Evolutionary conservation across 1,284 basidiomycete genomes (phyloP).

Genomic region (Puccinia triticina): DNA sequence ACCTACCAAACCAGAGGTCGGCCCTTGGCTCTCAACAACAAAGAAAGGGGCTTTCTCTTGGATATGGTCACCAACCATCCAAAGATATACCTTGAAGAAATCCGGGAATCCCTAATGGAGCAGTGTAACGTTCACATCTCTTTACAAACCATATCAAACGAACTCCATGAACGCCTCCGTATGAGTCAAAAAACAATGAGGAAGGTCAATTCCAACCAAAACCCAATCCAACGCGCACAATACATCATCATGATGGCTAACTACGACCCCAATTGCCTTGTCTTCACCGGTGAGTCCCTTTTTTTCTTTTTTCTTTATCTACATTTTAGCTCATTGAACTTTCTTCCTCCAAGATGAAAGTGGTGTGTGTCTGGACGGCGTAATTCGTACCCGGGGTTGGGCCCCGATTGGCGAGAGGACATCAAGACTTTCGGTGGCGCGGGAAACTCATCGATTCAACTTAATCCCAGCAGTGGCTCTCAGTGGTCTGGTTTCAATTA

Average conservation of each 20-base stretch:
- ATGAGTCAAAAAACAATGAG: neutral
- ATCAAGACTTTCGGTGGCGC: too few relatives aligned
- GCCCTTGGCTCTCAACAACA: neutral
- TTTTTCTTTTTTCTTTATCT: neutral
- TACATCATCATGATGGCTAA: too few relatives aligned
- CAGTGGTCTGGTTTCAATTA: neutral
- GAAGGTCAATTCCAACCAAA: constrained; percentile 2
- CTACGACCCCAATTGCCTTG: too few relatives aligned
- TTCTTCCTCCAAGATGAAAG: neutral
- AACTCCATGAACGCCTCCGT: neutral
- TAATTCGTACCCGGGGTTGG: too few relatives aligned
- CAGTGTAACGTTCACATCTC: neutral
- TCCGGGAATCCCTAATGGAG: neutral
- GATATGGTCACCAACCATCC: too few relatives aligned
- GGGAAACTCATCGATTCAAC: too few relatives aligned
- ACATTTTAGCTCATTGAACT: neutral
- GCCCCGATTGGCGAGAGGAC: too few relatives aligned
- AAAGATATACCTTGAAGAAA: constrained; percentile 4
- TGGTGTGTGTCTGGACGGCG: too few relatives aligned
- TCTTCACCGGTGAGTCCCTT: too few relatives aligned
- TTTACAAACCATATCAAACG: neutral
- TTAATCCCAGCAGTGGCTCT: neutral
- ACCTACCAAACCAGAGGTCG: neutral
- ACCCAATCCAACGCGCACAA: neutral
- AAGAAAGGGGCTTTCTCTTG: too few relatives aligned